Percentiles rank a stretch among this genome's conserved stretches.
Evolutionary conservation across 768 basidiomycete species (phyloP).

Genomic region (Lentinula aciculospora): DNA sequence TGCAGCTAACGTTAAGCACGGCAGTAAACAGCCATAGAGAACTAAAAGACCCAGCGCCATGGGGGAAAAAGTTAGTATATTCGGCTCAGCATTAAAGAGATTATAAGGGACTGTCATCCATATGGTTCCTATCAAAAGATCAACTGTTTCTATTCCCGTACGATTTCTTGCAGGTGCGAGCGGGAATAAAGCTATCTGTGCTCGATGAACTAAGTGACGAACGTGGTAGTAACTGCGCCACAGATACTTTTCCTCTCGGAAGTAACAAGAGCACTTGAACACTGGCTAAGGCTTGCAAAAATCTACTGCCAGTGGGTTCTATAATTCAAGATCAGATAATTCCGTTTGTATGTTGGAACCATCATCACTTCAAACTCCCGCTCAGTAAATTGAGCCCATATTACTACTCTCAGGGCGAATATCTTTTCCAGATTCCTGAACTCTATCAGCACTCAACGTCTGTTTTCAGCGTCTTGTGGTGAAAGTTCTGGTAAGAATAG

Average conservation of each 20-base stretch:
- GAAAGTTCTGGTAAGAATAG: too few relatives aligned
- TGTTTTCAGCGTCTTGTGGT: too few relatives aligned
- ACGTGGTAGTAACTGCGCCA: neutral
- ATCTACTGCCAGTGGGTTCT: too few relatives aligned
- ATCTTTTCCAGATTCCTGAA: neutral
- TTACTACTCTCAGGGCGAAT: neutral
- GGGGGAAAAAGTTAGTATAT: neutral
- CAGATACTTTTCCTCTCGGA: neutral
- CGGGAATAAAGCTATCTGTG: neutral
- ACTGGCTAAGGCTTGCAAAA: too few relatives aligned
- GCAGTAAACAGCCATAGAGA: neutral
- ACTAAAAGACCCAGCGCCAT: neutral
- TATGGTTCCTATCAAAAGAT: neutral
- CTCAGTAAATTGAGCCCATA: neutral
- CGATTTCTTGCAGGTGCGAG: too few relatives aligned
- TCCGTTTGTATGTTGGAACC: neutral
- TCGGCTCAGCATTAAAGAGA: neutral
- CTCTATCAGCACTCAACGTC: too few relatives aligned
- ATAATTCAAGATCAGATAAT: neutral
- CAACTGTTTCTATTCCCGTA: neutral
- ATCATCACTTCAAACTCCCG: neutral
- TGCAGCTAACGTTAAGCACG: neutral
- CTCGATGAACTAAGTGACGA: neutral
- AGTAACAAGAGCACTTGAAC: too few relatives aligned
- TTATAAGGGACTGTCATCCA: neutral